These are phyloP conservation scores for Emericellopsis atlantica DNA, from an alignment of 2,329 filamentous ascomycete species.

Conservation along the genomic window DNA sequence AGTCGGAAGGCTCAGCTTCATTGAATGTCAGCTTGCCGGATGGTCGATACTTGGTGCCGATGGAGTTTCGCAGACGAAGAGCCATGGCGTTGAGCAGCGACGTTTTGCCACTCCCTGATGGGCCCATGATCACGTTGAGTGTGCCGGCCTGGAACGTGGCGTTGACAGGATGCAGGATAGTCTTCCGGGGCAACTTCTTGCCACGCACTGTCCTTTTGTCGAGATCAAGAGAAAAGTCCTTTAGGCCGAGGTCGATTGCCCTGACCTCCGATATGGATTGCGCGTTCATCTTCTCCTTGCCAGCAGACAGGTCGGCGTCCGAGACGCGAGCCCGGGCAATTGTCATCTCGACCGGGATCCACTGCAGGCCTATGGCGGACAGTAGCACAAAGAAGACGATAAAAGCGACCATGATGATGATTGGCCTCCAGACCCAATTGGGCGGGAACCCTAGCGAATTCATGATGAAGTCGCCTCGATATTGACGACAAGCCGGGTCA, in stretches of 20 bases:
- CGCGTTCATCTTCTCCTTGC: constrained; percentile 55
- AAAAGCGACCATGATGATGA: constrained; percentile 50
- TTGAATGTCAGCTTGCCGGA: constrained; percentile 59
- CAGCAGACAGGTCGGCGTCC: constrained; percentile 51
- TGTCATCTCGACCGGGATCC: constrained; percentile 54
- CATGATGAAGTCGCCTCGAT: constrained; percentile 59
- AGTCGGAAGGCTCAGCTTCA: constrained; percentile 50
- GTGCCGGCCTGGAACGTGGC: constrained; percentile 55
- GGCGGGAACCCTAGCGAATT: constrained; percentile 53
- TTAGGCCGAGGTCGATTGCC: constrained; percentile 51
- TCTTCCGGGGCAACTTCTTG: constrained; percentile 37
- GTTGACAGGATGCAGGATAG: constrained; percentile 54
- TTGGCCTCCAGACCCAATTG: constrained; percentile 56
- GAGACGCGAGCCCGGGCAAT: constrained; percentile 49
- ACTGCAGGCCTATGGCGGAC: constrained; percentile 49
- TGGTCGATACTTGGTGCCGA: constrained; percentile 48
- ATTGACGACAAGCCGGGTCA: constrained; percentile 55
- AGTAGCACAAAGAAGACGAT: constrained; percentile 48
- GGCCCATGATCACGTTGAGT: constrained; percentile 70
- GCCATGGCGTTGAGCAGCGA: constrained; percentile 65
- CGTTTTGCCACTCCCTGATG: constrained; percentile 66
- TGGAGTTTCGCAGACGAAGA: constrained; percentile 46
- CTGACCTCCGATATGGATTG: constrained; percentile 39
- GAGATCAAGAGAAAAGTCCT: constrained; percentile 50
- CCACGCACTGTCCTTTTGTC: constrained; percentile 45